A percentile compares a stretch with the other conserved stretches of the same genome.
These are phyloP conservation scores for Selenicereus undatus DNA, from an alignment of 148 eudicot species.

Conservation along the genomic window DNA sequence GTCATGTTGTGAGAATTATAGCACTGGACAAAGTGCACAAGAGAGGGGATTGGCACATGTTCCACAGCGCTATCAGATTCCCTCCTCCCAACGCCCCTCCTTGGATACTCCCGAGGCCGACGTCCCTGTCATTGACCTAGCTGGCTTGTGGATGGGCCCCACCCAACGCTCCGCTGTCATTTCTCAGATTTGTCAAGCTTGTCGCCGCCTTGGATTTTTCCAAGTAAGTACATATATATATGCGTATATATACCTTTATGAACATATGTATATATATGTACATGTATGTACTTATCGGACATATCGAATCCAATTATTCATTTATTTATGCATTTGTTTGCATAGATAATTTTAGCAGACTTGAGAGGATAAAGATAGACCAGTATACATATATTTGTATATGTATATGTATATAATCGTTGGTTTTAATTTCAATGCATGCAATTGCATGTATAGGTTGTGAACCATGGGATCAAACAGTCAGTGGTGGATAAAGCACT, in stretches of 20 bases:
- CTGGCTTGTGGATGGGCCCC: slow-evolving; percentile 28
- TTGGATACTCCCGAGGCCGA: slow-evolving; percentile 26
- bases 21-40: slow-evolving; percentile 56
- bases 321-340: not conserved
- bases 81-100: slow-evolving; percentile 31
- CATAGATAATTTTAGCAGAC: too few relatives aligned
- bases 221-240: slow-evolving; percentile 30
- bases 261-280: not conserved
- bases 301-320: not conserved
- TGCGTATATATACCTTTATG: not conserved
- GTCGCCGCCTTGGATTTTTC: slow-evolving; percentile 46
- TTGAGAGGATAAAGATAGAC: too few relatives aligned
- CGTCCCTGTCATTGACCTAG: slow-evolving; percentile 43
- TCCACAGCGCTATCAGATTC: slow-evolving; percentile 39
- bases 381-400: too few relatives aligned
- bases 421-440: not conserved
- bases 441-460: slow-evolving; percentile 26
- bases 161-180: slow-evolving; percentile 25
- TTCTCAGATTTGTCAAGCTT: slow-evolving; percentile 37
- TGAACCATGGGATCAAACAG: slow-evolving; percentile 57
- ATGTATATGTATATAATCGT: too few relatives aligned
- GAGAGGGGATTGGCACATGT: slow-evolving; percentile 42
- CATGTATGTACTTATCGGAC: not conserved
- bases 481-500: slow-evolving; percentile 44
- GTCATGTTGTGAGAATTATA: slow-evolving; percentile 26